Conservation (phyloP, 768 basidiomycete genomes). For the Lentinula guzmanii region DNA sequence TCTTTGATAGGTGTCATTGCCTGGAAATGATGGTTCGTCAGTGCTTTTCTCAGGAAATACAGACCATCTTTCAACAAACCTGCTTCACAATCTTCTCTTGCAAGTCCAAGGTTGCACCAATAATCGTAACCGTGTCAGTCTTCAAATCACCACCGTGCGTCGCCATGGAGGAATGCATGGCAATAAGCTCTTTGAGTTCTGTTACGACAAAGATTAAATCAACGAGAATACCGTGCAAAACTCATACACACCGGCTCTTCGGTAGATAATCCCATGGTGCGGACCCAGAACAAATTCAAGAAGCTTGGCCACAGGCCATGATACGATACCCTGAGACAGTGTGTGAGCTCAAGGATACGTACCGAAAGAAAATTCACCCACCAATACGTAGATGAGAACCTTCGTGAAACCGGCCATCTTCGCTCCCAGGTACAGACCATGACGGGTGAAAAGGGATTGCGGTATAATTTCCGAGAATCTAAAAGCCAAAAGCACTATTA, state of each 20-base stretch:
- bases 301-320: slow-evolving; percentile 84
- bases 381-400: slow-evolving; percentile 62
- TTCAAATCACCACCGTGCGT: slow-evolving; percentile 82
- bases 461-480: slow-evolving; percentile 93
- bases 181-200: slow-evolving; percentile 88
- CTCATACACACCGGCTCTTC: slow-evolving; percentile 47
- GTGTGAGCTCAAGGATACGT: neutral
- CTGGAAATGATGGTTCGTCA: slow-evolving; percentile 20
- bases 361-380: slow-evolving; percentile 22
- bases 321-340: slow-evolving; percentile 50
- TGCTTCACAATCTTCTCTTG: slow-evolving; percentile 81
- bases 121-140: slow-evolving; percentile 82
- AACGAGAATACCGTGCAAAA: neutral
- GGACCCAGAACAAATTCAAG: slow-evolving; percentile 72
- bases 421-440: slow-evolving; percentile 84
- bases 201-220: neutral
- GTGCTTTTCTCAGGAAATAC: neutral
- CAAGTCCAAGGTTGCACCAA: slow-evolving; percentile 82
- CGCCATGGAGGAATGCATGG: slow-evolving; percentile 72
- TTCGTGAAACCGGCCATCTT: slow-evolving; percentile 74
- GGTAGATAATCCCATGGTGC: slow-evolving; percentile 89
- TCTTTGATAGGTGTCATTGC: slow-evolving; percentile 78
- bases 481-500: slow-evolving; percentile 5
- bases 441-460: slow-evolving; percentile 86
- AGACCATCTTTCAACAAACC: slow-evolving; percentile 23